Percentiles rank a stretch among this genome's conserved stretches.
phyloP scores from a whole-genome alignment of 2,329 filamentous ascomycete species.

The Trichoderma endophyticum region DNA sequence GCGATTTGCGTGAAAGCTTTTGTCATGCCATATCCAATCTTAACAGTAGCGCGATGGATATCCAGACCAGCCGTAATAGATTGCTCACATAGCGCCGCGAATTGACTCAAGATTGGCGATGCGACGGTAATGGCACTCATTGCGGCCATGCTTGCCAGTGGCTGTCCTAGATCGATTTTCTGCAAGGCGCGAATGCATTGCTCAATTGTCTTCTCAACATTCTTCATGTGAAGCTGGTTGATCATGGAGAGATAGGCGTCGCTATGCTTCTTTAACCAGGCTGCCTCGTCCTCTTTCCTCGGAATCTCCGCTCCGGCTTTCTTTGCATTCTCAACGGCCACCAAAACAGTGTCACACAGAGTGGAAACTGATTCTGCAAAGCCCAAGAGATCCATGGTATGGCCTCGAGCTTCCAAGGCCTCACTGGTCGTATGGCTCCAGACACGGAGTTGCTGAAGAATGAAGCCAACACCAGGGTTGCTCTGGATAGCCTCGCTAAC shows the following conservation, averaged over 20 bases:
- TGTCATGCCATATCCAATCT: slow-evolving; percentile 71
- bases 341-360: slow-evolving; percentile 72
- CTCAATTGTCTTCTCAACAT: slow-evolving; percentile 46
- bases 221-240: slow-evolving; percentile 56
- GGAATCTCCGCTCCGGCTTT: slow-evolving; percentile 46
- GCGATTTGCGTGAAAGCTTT: slow-evolving; percentile 77
- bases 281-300: slow-evolving; percentile 35
- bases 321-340: slow-evolving; percentile 71
- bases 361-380: slow-evolving; percentile 60
- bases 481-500: slow-evolving; percentile 38
- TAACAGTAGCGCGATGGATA: slow-evolving; percentile 68
- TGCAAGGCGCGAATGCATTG: slow-evolving; percentile 39
- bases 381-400: slow-evolving; percentile 32
- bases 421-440: slow-evolving; percentile 52
- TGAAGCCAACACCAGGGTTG: slow-evolving; percentile 60
- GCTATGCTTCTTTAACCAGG: slow-evolving; percentile 42
- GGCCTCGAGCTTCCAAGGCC: slow-evolving; percentile 11
- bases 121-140: slow-evolving; percentile 34
- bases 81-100: slow-evolving; percentile 58
- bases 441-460: slow-evolving; percentile 61
- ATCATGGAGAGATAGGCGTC: slow-evolving; percentile 52
- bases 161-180: slow-evolving; percentile 30
- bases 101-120: slow-evolving; percentile 72
- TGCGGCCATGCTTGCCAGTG: slow-evolving; percentile 28
- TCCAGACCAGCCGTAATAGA: slow-evolving; percentile 56